Evolutionary conservation across 2,329 filamentous ascomycete species (phyloP), one percentile per base, ranked within the genome.

Genomic region (Colletotrichum musae): DNA sequence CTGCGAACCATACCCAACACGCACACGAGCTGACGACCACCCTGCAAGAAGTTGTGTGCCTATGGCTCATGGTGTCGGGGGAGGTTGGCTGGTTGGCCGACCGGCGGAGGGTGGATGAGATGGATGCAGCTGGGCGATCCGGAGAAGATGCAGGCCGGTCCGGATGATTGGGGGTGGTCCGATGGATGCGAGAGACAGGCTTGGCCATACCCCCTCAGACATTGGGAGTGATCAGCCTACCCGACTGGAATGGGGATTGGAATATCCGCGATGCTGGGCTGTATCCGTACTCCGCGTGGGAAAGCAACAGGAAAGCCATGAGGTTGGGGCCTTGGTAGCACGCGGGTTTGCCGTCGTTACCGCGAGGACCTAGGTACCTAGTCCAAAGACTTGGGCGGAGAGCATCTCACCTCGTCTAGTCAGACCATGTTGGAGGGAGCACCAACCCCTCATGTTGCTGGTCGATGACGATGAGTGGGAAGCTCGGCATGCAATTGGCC

Each of bases 401-500:
- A 36, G 9, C 32, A 39, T 60, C 28, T 41, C 51, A 51, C 28
- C 28, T 36, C 47, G 52, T 41, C n/a, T 15, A n/a, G 18, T 58
- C 61, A 41, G 66, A 39, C 51, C 28, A 43, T 54, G 58, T 53
- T 36, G 18, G 6, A 36, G 58, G 58, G 43, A 48, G 43, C 13
- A 58, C 48, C 65, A 68, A 50, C 53, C 65, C 65, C 65, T 64
- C 45, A 53, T 21, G 32, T 36, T 36, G 39, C 32, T 56, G 2
- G 41, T 56, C 39, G 62, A 66, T 69, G 66, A 69, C 56, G 66
- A 61, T 69, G 21, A 21, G 36, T 54, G 43, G 28, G 16, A 56
- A 43, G 61, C 56, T 60, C 41, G 62, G 57, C 66, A 59, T 45
- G 62, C 43, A 67, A 70, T 61, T 70, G 56, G 24, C 15, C 51